Conservation (phyloP, 2,329 filamentous ascomycete genomes). For the Magnaporthales sp. region DNA sequence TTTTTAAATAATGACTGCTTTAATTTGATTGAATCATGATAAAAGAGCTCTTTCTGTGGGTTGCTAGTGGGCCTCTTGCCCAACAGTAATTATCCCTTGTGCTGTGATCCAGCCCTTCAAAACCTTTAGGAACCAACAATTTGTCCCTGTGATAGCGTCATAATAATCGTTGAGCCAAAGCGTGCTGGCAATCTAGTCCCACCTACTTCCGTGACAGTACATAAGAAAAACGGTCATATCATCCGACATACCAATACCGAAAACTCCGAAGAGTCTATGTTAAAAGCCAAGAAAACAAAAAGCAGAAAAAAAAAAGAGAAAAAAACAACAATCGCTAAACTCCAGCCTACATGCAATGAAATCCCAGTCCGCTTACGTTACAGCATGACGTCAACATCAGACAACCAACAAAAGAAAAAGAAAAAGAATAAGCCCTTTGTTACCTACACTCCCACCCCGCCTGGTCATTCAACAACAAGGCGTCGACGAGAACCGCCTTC, state of each 20-base stretch:
- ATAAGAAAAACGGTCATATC: background rate
- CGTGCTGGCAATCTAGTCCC: no score
- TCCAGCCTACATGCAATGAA: background rate
- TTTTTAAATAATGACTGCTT: background rate
- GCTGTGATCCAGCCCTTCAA: background rate
- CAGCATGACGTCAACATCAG: background rate
- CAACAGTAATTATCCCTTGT: no score
- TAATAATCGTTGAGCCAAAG: background rate
- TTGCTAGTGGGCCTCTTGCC: background rate
- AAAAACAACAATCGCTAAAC: background rate
- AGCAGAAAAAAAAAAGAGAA: background rate
- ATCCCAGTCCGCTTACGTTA: background rate
- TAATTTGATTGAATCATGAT: background rate
- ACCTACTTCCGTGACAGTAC: background rate
- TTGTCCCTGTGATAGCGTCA: background rate
- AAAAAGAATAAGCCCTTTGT: background rate
- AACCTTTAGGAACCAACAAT: background rate
- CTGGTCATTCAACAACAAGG: background rate
- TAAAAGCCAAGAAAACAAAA: background rate
- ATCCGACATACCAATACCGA: background rate
- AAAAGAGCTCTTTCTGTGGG: background rate
- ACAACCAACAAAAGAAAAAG: background rate
- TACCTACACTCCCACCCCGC: background rate
- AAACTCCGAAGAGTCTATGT: background rate
- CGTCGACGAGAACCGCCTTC: conserved; percentile 13